Conservation (phyloP, 2,329 filamentous ascomycete genomes). For the Epichloe brachyelytri region DNA sequence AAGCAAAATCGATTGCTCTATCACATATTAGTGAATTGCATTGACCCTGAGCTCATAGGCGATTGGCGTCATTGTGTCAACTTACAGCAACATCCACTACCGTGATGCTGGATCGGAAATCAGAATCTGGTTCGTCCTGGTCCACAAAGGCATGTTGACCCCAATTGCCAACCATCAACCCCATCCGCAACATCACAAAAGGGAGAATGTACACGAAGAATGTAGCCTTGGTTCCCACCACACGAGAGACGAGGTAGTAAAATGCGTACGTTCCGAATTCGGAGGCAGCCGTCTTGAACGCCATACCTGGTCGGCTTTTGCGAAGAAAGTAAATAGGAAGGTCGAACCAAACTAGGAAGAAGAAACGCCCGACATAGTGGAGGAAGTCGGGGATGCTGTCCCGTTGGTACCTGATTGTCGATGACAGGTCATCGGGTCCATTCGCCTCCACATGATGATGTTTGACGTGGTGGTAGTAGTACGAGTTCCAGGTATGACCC, state of each 20-base stretch:
- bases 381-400: slow-evolving; percentile 54
- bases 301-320: slow-evolving; percentile 44
- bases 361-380: slow-evolving; percentile 62
- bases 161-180: slow-evolving; percentile 74
- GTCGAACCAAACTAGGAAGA: slow-evolving; percentile 62
- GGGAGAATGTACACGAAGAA: slow-evolving; percentile 56
- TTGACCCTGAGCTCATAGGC: not conserved
- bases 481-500: slow-evolving; percentile 77
- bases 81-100: slow-evolving; percentile 65
- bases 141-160: slow-evolving; percentile 76
- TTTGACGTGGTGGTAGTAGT: slow-evolving; percentile 78
- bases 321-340: slow-evolving; percentile 60
- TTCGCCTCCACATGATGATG: slow-evolving; percentile 77
- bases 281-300: slow-evolving; percentile 43
- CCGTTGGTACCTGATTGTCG: slow-evolving; percentile 64
- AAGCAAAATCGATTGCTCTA: slow-evolving; percentile 73
- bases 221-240: slow-evolving; percentile 40
- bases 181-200: slow-evolving; percentile 51
- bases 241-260: slow-evolving; percentile 34
- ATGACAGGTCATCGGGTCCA: slow-evolving; percentile 62
- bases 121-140: slow-evolving; percentile 58
- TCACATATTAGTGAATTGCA: not conserved
- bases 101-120: slow-evolving; percentile 68
- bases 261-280: slow-evolving; percentile 45
- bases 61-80: slow-evolving; percentile 3